Evolutionary conservation across 116 monocot species (phyloP), one percentile per base, ranked within the genome.

Genomic region (Cymodocea nodosa): DNA sequence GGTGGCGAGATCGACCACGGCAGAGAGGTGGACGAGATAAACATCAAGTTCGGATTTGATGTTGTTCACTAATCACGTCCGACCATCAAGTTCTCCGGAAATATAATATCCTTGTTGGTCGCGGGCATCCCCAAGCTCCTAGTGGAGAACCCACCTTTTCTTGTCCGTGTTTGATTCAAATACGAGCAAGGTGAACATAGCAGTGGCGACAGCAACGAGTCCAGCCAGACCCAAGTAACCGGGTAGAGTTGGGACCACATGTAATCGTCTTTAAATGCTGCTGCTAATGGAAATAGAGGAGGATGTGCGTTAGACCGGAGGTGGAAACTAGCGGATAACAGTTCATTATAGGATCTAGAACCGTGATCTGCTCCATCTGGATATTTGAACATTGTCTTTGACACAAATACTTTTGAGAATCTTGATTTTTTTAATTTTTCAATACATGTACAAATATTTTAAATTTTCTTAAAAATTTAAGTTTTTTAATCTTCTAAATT

Each of bases 41-140:
- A 90, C 68, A 74, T 85, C 64, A 90, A 90, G 83, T 97, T 97
- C 63, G 95, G n/a, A n/a, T n/a, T n/a, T n/a, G n/a, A n/a, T n/a
- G n/a, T n/a, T n/a, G n/a, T n/a, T n/a, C n/a, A n/a, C n/a, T n/a
- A n/a, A 19, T 63, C 72, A 15, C 55, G 10, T 15, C 57, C 65
- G 17, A 44, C 35, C 63, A 64, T 63, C 35, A 49, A 24, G 44
- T 24, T 59, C 0, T 62, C 66, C 5, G 24, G 19, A 22, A 52
- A 62, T 2, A 15, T n/a, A 4, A n/a, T n/a, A n/a, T 40, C 35
- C 5, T 69, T 71, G 0, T 49, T 66, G 6, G 48, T 19, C 15
- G 11, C 22, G 22, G 54, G n/a, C 66, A 76, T 51, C 36, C 55
- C 62, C 50, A 35, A 53, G 34, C 36, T 54, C 6, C 17, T 51